Evolutionary conservation across 768 basidiomycete species (phyloP).

Genomic region (Russula dissimulans): DNA sequence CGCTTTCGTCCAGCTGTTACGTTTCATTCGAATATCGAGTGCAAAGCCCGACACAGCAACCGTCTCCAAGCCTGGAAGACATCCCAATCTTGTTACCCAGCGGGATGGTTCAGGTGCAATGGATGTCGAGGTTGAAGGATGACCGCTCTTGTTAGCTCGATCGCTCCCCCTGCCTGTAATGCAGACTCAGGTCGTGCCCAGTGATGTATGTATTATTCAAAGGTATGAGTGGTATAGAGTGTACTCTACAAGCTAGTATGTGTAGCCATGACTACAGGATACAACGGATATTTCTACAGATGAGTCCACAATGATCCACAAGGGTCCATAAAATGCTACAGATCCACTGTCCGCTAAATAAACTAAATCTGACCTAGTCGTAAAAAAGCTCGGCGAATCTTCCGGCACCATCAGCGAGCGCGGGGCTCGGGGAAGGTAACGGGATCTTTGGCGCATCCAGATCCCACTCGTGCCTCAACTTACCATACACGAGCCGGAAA

Average conservation of each 20-base stretch:
- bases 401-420: slow-evolving; percentile 23
- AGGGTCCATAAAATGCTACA: slow-evolving; percentile 3
- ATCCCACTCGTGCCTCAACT: slow-evolving; percentile 63
- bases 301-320: background rate
- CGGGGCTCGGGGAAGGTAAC: slow-evolving; percentile 24
- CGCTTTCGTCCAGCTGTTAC: slow-evolving; percentile 59
- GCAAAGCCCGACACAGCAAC: slow-evolving; percentile 36
- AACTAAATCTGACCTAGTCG: slow-evolving; percentile 10
- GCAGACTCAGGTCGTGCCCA: background rate
- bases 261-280: slow-evolving; percentile 16
- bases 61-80: slow-evolving; percentile 54
- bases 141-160: too few species aligned
- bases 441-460: slow-evolving; percentile 35
- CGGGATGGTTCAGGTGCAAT: background rate
- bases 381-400: slow-evolving; percentile 31
- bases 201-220: slow-evolving; percentile 3
- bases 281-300: slow-evolving; percentile 20
- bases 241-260: slow-evolving; percentile 1
- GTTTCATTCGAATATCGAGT: slow-evolving; percentile 69
- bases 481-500: slow-evolving; percentile 65
- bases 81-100: slow-evolving; percentile 29
- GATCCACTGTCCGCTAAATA: background rate
- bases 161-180: background rate
- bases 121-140: slow-evolving; percentile 23
- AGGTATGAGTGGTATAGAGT: slow-evolving; percentile 3